A percentile compares a stretch with the other conserved stretches of the same genome.
These are phyloP conservation scores for Oryza brachyantha DNA, from an alignment of 176 grass and related monocot genomes.

Conservation along the genomic window DNA sequence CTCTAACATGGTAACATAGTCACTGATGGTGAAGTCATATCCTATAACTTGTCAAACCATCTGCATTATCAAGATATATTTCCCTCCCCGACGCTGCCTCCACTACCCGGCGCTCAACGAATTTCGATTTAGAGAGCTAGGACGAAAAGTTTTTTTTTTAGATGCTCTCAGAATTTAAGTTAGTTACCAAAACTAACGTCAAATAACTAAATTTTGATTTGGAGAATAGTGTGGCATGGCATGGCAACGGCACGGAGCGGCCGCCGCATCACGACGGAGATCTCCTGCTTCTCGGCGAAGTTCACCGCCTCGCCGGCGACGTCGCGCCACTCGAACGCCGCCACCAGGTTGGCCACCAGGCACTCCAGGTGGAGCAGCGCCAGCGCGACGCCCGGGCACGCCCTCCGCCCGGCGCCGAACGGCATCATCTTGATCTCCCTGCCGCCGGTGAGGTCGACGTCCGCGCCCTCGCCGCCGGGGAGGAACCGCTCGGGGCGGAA, in stretches of 20 bases:
- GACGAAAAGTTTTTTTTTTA: too few relatives aligned
- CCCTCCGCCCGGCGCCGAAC: constrained; percentile 44
- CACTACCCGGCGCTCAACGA: too few relatives aligned
- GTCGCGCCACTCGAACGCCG: constrained; percentile 51
- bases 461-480: constrained; percentile 43
- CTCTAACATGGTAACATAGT: too few relatives aligned
- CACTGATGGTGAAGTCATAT: too few relatives aligned
- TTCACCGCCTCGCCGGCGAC: constrained; percentile 47
- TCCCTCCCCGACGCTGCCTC: too few relatives aligned
- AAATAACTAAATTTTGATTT: too few relatives aligned
- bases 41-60: too few relatives aligned
- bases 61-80: too few relatives aligned
- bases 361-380: constrained; percentile 62
- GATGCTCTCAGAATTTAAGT: too few relatives aligned
- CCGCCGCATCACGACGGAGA: constrained; percentile 55
- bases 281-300: constrained; percentile 52
- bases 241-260: constrained; percentile 10
- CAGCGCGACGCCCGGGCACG: constrained; percentile 46
- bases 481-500: constrained; percentile 51
- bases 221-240: too few relatives aligned
- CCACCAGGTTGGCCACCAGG: constrained; percentile 53
- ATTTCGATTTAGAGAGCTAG: too few relatives aligned
- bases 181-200: too few relatives aligned
- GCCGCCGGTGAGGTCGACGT: constrained; percentile 46
- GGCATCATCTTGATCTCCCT: constrained; percentile 71